Conservation (phyloP, 805 yeast genomes). For the Zygosaccharomyces bailii region DNA sequence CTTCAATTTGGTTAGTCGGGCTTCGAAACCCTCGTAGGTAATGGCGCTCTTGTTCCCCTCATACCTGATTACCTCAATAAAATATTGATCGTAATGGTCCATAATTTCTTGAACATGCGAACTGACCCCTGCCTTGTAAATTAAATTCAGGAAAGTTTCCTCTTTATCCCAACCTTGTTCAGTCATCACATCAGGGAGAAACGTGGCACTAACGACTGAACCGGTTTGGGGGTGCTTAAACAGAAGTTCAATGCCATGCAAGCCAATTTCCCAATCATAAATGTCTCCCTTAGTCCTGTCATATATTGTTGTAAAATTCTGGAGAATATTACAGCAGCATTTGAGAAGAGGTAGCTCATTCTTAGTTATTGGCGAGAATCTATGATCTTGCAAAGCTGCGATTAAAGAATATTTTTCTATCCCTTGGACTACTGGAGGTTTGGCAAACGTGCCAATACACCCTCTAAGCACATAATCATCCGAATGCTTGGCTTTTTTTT, state of each 20-base stretch:
- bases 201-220: slow-evolving; percentile 62
- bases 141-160: slow-evolving; percentile 66
- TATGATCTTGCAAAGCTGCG: slow-evolving; percentile 73
- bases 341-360: slow-evolving; percentile 53
- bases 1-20: slow-evolving; percentile 11
- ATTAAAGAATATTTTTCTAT: slow-evolving; percentile 57
- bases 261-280: slow-evolving; percentile 76
- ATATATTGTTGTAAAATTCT: slow-evolving; percentile 39
- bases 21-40: slow-evolving; percentile 41
- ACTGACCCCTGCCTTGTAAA: slow-evolving; percentile 64
- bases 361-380: slow-evolving; percentile 63
- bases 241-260: slow-evolving; percentile 70
- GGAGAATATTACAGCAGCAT: slow-evolving; percentile 35
- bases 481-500: slow-evolving; percentile 33
- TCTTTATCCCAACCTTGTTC: slow-evolving; percentile 61
- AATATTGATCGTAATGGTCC: slow-evolving; percentile 32
- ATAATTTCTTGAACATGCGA: slow-evolving; percentile 34
- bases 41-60: slow-evolving; percentile 49
- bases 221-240: slow-evolving; percentile 41
- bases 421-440: slow-evolving; percentile 53
- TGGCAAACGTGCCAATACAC: slow-evolving; percentile 86
- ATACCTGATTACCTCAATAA: slow-evolving; percentile 50
- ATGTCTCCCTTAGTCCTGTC: slow-evolving; percentile 49
- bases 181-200: slow-evolving; percentile 82
- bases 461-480: slow-evolving; percentile 57